Evolutionary conservation across 169 alveolate genomes (phyloP), one percentile per base, ranked within the genome.

Genomic region (Pseudocohnilembus persalinus): DNA sequence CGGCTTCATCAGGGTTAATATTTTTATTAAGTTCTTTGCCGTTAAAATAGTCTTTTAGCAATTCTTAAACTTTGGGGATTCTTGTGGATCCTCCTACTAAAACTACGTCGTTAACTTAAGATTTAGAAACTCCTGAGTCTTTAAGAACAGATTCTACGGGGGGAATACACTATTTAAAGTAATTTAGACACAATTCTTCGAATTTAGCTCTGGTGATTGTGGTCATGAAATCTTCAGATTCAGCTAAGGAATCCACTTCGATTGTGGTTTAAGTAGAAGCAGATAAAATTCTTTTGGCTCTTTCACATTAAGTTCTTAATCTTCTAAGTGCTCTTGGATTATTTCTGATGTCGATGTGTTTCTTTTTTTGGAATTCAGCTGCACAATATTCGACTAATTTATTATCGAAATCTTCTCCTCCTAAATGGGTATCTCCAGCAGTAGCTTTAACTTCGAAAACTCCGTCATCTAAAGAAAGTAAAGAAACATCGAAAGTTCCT

Each of bases 61-160:
- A 76, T 31, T 76, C 30, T 25, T n/a, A 30, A 30, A 98, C 96
- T 93, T 98, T 97, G 83, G 99, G 99, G 88, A 98, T 98, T 90
- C 99, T 95, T 81, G 99, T 98, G 30, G 99, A 97, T 76, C 99
- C 99, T 29, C 99, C 99, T 35, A 98, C 99, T 63, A 98, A 96
- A 32, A 98, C 99, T 1, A 86, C 35, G 72, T 72, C 31, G 29
- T 79, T 63, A 29, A 89, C 72, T 76, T 89, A 33, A 25, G 82
- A 31, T 15, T 35, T 74, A 0, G 84, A 30, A 24, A 80, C 72
- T 27, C 74, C 31, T 25, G 93, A 32, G 64, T 83, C 84, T 31
- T 90, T 35, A 6, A 92, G 0, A 0, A 81, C 88, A 81, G 73
- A n/a, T 26, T 87, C 90, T 0, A 89, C 49, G 29, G 92, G 91